Base-by-base conservation (phyloP, 2,329 filamentous ascomycete species). In the Botrytis paeoniae region DNA sequence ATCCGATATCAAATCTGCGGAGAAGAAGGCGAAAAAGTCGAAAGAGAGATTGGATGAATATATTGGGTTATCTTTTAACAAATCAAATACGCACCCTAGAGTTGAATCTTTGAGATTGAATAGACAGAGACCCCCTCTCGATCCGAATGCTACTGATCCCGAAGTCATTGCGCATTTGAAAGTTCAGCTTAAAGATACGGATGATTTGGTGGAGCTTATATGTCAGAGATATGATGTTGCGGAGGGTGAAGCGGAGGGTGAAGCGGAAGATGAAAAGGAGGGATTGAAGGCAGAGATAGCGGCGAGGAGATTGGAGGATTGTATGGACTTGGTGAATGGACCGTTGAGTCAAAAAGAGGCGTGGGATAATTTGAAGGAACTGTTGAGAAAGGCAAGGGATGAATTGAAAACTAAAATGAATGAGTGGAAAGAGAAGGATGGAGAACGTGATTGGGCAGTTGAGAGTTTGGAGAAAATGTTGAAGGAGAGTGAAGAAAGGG, bases 261-360 rank as follows among this genome's bases (percentile, higher is more conserved):
- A 57, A 16, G 32, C 32, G 4, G 39, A 32, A n/a, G n/a, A n/a
- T n/a, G n/a, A n/a, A n/a, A n/a, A n/a, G n/a, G n/a, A n/a, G 2
- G 45, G 14, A 1, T 43, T 41, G 25, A 37, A 29, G 14, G 35
- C 22, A 7, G 61, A 71, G 29, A n/a, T 35, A n/a, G 70, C 45
- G 14, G 43, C n/a, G 45, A 54, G 10, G n/a, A 64, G 70, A 54
- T 41, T 71, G 29, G 70, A 71, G 29, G 61, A 66, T 10, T 71
- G 70, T 35, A 71, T 71, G 70, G 70, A 71, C n/a, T n/a, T 71
- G 45, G 70, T 71, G 2, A 29, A 59, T 66, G 70, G 70, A 10
- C 70, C 70, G 4, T 54, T 66, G 16, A 14, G 35, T 20, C 70
- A 71, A 51, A 71, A 59, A 22, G 60, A 59, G 16, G 70, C 48